Conservation (phyloP, 352 stramenopile genomes). For the Pythium biforme region DNA sequence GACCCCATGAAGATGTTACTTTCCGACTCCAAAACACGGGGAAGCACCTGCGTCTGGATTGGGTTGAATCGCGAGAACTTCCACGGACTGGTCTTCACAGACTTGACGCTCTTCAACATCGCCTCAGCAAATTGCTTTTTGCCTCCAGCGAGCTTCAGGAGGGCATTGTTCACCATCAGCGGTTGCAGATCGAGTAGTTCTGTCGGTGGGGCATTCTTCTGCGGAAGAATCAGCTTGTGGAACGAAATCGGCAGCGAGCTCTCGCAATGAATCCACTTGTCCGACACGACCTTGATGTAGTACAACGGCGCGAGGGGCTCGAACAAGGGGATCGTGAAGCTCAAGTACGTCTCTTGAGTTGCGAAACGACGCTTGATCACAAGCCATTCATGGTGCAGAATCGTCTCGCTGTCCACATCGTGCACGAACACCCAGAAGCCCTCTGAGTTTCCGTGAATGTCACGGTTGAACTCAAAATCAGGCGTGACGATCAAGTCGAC, state of each 20-base stretch:
- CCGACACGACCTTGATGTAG: slow-evolving; percentile 97
- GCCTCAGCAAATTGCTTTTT: slow-evolving; percentile 63
- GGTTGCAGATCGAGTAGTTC: slow-evolving; percentile 98
- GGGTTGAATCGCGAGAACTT: slow-evolving; percentile 96
- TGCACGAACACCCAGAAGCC: slow-evolving; percentile 98
- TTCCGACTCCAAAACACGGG: slow-evolving; percentile 95
- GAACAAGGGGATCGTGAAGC: slow-evolving; percentile 97
- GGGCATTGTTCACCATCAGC: slow-evolving; percentile 88
- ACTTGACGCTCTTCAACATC: slow-evolving; percentile 50
- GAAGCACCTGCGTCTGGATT: slow-evolving; percentile 98
- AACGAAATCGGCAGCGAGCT: slow-evolving; percentile 97
- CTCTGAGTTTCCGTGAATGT: slow-evolving; percentile 95
- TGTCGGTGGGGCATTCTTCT: slow-evolving; percentile 97
- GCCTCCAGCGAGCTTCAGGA: slow-evolving; percentile 61
- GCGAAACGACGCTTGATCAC: slow-evolving; percentile 90
- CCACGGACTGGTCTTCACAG: slow-evolving; percentile 47
- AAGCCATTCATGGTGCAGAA: slow-evolving; percentile 98
- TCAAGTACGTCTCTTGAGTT: slow-evolving; percentile 77
- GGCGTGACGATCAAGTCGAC: slow-evolving; percentile 95
- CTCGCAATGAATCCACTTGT: slow-evolving; percentile 98
- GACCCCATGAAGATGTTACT: slow-evolving; percentile 95
- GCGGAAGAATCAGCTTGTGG: slow-evolving; percentile 98
- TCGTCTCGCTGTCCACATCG: slow-evolving; percentile 98
- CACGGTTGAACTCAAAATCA: slow-evolving; percentile 97
- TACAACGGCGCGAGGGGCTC: slow-evolving; percentile 98